Evolutionary conservation across 139 green algal species (phyloP).

Genomic region (Microglena sp.): DNA sequence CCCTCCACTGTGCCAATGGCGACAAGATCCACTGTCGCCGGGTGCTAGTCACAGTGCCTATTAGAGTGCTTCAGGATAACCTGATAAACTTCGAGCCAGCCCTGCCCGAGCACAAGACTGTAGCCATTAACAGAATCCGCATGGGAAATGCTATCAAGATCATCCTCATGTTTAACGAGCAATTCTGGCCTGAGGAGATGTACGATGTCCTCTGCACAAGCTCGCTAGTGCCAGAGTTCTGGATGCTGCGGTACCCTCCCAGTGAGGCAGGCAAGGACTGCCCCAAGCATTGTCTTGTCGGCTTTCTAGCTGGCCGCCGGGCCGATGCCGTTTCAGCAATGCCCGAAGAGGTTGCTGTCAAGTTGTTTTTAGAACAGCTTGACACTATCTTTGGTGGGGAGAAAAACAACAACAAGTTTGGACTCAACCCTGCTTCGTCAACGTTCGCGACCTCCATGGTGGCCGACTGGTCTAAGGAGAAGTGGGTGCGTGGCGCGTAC

Average conservation of each 20-base stretch:
- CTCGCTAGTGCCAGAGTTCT: conserved; percentile 72
- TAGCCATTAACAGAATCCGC: conserved; percentile 31
- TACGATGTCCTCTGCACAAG: conserved; percentile 41
- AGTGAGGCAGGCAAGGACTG: conserved; percentile 2
- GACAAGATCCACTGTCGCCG: too few relatives aligned
- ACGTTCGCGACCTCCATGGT: too few relatives aligned
- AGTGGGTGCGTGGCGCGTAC: conserved; percentile 63
- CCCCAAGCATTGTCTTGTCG: conserved; percentile 9
- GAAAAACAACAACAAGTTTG: too few relatives aligned
- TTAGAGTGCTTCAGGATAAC: conserved; percentile 32
- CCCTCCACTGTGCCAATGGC: too few relatives aligned
- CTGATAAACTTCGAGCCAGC: conserved; percentile 54
- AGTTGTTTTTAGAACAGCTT: conserved; percentile 50
- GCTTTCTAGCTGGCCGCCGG: conserved; percentile 54
- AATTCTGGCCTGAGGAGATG: conserved; percentile 66
- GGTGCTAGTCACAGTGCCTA: too few relatives aligned
- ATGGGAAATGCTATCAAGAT: conserved; percentile 57
- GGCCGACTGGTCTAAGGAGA: conserved; percentile 68
- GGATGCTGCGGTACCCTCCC: conserved; percentile 49
- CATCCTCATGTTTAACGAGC: conserved; percentile 25
- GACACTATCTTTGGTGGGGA: conserved; percentile 69
- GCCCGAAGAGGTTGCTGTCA: conserved; percentile 17
- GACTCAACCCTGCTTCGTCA: too few relatives aligned
- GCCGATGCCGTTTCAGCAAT: conserved; percentile 39
- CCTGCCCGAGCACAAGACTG: conserved; percentile 50